Evolutionary conservation across 1,284 basidiomycete genomes (phyloP).

Genomic region (Cerioporus squamosus): DNA sequence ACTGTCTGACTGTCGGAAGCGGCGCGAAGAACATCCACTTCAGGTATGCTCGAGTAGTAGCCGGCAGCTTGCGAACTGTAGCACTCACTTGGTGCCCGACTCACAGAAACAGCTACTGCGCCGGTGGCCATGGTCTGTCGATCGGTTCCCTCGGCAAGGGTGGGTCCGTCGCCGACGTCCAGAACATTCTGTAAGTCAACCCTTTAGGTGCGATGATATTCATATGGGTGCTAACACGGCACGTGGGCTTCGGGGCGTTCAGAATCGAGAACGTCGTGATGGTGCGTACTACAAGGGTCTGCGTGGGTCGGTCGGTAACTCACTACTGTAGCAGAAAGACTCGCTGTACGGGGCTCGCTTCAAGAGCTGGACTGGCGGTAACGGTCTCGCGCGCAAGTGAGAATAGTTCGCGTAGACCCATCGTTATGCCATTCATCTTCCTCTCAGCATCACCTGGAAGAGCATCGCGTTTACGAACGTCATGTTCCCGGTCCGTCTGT

Average conservation of each 20-base stretch:
- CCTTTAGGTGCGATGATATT: not conserved
- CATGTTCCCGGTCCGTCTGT: constrained; percentile 51
- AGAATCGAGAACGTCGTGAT: constrained; percentile 62
- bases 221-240: too few relatives aligned
- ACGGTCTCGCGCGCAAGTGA: constrained; percentile 60
- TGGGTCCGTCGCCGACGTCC: constrained; percentile 55
- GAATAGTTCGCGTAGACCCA: constrained; percentile 17
- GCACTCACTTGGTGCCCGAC: not conserved
- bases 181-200: constrained; percentile 53
- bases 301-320: not conserved
- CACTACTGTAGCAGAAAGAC: constrained; percentile 43
- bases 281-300: constrained; percentile 34
- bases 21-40: constrained; percentile 62
- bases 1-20: constrained; percentile 61
- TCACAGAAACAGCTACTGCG: constrained; percentile 53
- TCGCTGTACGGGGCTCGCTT: constrained; percentile 64
- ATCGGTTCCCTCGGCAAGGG: constrained; percentile 61
- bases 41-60: constrained; percentile 38
- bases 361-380: constrained; percentile 71
- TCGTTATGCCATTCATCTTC: not conserved
- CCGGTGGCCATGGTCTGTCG: constrained; percentile 63
- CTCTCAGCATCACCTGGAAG: constrained; percentile 57
- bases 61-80: too few relatives aligned
- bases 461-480: constrained; percentile 58
- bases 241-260: too few relatives aligned